Conservation (phyloP, 306 rosid genomes). For the Prunus armeniaca region DNA sequence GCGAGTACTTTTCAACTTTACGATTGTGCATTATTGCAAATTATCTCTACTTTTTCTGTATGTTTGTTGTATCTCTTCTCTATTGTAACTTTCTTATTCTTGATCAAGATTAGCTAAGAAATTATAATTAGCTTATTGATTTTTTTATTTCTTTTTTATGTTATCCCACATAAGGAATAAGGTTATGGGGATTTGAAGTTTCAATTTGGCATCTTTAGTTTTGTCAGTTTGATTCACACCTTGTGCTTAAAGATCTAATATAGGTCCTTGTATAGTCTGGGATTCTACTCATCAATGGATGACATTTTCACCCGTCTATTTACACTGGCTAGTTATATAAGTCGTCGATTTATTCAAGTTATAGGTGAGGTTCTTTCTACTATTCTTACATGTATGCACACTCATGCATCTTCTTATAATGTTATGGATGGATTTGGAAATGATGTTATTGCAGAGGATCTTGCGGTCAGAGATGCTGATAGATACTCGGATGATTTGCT, state of each 20-base stretch:
- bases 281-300: no score
- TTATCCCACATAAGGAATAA: no score
- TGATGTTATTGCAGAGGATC: conserved; percentile 60
- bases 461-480: conserved; percentile 47
- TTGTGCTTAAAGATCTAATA: neutral
- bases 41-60: neutral
- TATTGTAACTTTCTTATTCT: neutral
- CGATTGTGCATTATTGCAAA: neutral
- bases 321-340: no score
- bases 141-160: neutral
- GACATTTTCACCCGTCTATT: no score
- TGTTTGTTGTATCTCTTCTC: neutral
- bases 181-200: neutral
- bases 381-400: no score
- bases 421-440: conserved; percentile 20
- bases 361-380: no score
- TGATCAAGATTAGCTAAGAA: neutral
- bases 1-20: conserved; percentile 24
- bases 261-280: no score
- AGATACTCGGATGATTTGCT: conserved; percentile 25
- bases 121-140: neutral
- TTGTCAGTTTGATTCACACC: conserved; percentile 6
- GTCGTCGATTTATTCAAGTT: no score
- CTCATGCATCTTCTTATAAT: neutral
- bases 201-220: neutral